Conservation (phyloP, 1,139 yeast species). For the Magnusiomyces clavatus region DNA sequence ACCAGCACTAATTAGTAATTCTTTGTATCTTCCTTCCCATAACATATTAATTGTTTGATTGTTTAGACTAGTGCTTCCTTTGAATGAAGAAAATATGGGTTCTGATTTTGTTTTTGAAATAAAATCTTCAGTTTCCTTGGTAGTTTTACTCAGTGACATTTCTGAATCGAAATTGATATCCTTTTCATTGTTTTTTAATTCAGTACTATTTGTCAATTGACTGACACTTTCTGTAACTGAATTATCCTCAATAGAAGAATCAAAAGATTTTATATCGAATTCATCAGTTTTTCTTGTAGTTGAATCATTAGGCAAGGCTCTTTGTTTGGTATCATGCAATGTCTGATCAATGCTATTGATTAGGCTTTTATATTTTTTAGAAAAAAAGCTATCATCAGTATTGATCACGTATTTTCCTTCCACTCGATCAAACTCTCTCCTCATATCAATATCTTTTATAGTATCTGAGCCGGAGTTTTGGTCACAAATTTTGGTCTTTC, state of each 20-base stretch:
- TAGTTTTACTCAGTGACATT: too few species aligned
- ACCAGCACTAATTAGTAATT: slow-evolving; percentile 74
- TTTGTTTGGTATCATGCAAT: slow-evolving; percentile 9
- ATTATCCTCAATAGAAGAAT: too few species aligned
- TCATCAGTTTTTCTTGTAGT: too few species aligned
- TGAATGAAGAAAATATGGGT: slow-evolving; percentile 32
- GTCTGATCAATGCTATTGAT: slow-evolving; percentile 7
- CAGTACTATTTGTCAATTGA: too few species aligned
- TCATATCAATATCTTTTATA: slow-evolving; percentile 14
- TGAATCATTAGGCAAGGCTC: not conserved
- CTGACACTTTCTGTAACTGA: too few species aligned
- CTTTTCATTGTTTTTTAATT: too few species aligned
- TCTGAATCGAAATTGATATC: too few species aligned
- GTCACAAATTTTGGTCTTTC: slow-evolving; percentile 22
- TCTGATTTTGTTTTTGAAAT: too few species aligned
- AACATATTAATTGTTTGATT: slow-evolving; percentile 54
- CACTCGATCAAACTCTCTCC: too few species aligned
- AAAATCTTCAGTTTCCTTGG: too few species aligned
- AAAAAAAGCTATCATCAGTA: slow-evolving; percentile 2
- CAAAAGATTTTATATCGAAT: too few species aligned
- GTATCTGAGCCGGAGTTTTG: slow-evolving; percentile 29
- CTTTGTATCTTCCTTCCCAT: slow-evolving; percentile 87
- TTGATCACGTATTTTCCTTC: not conserved
- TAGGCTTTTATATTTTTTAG: slow-evolving; percentile 1
- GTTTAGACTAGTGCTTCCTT: slow-evolving; percentile 62